Conservation (phyloP, 768 basidiomycete species). For the Russula earlei region DNA sequence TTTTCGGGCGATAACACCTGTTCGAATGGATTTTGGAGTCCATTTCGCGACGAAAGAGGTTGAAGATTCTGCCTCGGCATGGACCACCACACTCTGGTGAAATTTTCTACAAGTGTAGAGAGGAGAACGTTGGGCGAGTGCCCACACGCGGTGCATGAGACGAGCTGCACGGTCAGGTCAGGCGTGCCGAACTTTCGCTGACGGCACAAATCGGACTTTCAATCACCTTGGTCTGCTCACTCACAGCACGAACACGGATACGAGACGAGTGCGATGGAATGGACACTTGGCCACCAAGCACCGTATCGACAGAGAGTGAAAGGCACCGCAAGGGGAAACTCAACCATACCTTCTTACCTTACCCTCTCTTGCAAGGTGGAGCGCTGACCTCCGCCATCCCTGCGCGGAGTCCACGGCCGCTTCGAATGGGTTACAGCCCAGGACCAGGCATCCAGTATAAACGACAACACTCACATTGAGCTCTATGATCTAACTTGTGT, state of each 20-base stretch:
- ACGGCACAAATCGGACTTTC: neutral
- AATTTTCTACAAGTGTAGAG: constrained; percentile 32
- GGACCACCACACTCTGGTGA: constrained; percentile 34
- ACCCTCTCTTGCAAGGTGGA: constrained; percentile 52
- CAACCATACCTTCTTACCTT: constrained; percentile 26
- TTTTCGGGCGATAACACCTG: constrained; percentile 90
- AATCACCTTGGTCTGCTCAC: neutral
- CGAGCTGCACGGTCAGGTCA: neutral
- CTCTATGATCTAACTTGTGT: constrained; percentile 7
- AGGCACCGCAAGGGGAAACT: constrained; percentile 27
- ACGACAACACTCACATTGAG: neutral
- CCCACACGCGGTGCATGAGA: constrained; percentile 37
- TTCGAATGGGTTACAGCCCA: constrained; percentile 46
- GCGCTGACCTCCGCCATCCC: constrained; percentile 45
- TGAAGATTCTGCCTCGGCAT: constrained; percentile 27
- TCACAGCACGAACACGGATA: too few relatives aligned
- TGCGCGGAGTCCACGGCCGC: constrained; percentile 35
- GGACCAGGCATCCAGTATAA: constrained; percentile 9
- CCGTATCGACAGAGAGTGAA: neutral
- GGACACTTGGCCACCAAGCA: constrained; percentile 12
- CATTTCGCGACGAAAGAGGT: constrained; percentile 43
- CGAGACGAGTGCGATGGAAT: neutral
- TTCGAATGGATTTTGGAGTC: constrained; percentile 78
- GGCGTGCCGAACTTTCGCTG: too few relatives aligned
- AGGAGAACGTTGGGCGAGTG: constrained; percentile 33